A percentile compares a stretch with the other conserved stretches of the same genome.
Evolutionary conservation across 78 protist species (phyloP).

Genomic region (Guillardia theta): DNA sequence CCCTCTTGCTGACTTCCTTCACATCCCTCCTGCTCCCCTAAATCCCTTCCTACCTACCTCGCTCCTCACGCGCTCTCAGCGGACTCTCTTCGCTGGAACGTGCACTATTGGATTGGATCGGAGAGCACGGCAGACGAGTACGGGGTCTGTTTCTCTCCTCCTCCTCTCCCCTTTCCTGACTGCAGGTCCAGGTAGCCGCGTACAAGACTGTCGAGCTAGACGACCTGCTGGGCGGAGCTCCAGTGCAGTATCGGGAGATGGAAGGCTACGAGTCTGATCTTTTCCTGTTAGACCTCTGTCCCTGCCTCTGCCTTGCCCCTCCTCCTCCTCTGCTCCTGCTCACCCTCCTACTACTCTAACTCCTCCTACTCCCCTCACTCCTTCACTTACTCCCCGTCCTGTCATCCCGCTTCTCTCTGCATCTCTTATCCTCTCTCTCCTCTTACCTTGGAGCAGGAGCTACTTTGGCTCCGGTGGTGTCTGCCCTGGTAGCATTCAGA

Average conservation of each 20-base stretch:
- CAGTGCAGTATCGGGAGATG: constrained; percentile 59
- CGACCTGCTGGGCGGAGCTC: constrained; percentile 60
- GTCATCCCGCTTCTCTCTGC: too few relatives aligned
- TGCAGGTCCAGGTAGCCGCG: constrained; percentile 60
- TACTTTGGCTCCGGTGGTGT: neutral
- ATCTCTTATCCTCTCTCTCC: too few relatives aligned
- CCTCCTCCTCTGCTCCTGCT: too few relatives aligned
- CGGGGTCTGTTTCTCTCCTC: neutral
- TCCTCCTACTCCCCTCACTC: too few relatives aligned
- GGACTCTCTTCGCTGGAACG: neutral
- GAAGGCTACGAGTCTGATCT: constrained; percentile 40
- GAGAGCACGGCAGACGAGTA: constrained; percentile 71
- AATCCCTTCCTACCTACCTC: too few relatives aligned
- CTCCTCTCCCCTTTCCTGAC: neutral
- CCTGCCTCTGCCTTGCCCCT: too few relatives aligned
- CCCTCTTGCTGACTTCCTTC: neutral
- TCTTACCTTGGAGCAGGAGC: too few relatives aligned
- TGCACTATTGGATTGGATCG: constrained; percentile 79
- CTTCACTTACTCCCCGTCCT: too few relatives aligned
- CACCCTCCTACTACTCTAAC: too few relatives aligned
- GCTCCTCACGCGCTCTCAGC: neutral
- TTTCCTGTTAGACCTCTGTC: too few relatives aligned
- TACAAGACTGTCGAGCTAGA: constrained; percentile 85
- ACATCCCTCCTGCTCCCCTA: neutral
- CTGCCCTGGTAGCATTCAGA: neutral